Percentiles rank a stretch among this genome's conserved stretches.
phyloP scores from a whole-genome alignment of 2,329 filamentous ascomycete genomes.

The Aspergillus neoniger region DNA sequence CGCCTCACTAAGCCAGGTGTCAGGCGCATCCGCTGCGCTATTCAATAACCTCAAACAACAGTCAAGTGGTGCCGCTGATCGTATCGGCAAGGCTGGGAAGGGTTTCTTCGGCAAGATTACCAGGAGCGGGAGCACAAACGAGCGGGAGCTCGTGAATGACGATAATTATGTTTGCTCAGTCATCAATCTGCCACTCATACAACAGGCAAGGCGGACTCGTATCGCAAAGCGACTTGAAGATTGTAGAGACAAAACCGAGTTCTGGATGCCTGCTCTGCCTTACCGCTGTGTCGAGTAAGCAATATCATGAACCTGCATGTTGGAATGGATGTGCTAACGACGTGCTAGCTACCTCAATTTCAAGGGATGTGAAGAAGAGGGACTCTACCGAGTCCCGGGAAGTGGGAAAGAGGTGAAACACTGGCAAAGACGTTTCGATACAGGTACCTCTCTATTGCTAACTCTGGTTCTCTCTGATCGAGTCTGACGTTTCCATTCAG shows the following conservation, averaged over 20 bases:
- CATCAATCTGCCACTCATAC: conserved; percentile 80
- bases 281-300: conserved; percentile 88
- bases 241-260: conserved; percentile 93
- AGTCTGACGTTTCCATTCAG: conserved; percentile 46
- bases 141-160: conserved; percentile 70
- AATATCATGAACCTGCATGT: not conserved
- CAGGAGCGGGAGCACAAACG: conserved; percentile 68
- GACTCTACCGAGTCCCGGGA: conserved; percentile 87
- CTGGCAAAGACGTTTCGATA: conserved; percentile 89
- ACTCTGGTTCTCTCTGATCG: not conserved
- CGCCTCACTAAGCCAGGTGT: conserved; percentile 50
- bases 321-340: conserved; percentile 15
- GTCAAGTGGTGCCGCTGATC: conserved; percentile 72
- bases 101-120: conserved; percentile 78
- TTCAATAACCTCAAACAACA: conserved; percentile 73
- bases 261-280: conserved; percentile 96
- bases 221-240: conserved; percentile 87
- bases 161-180: conserved; percentile 83
- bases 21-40: conserved; percentile 62
- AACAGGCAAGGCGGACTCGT: conserved; percentile 86
- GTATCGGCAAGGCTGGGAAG: conserved; percentile 71
- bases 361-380: conserved; percentile 90
- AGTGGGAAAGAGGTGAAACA: conserved; percentile 88
- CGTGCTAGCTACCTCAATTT: conserved; percentile 76
- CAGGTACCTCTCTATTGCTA: conserved; percentile 57